Evolutionary conservation across 2,329 filamentous ascomycete species (phyloP).

Genomic region (Pseudocercospora cruenta): DNA sequence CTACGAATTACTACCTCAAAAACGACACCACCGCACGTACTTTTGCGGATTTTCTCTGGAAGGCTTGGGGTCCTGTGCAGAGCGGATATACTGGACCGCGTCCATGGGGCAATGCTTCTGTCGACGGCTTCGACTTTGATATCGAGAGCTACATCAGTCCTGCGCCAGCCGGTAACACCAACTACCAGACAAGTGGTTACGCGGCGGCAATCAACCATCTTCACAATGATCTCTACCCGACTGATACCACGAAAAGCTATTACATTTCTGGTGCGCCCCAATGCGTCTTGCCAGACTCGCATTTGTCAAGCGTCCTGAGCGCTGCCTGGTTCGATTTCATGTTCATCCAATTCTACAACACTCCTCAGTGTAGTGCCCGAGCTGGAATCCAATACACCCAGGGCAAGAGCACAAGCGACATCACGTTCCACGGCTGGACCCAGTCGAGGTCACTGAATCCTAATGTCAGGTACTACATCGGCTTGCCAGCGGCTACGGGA

Average conservation of each 20-base stretch:
- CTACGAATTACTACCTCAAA: conserved; percentile 48
- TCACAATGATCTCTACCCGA: conserved; percentile 44
- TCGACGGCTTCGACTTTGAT: conserved; percentile 60
- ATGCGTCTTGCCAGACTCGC: conserved; percentile 51
- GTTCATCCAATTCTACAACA: conserved; percentile 54
- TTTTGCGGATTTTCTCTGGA: conserved; percentile 52
- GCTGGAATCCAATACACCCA: conserved; percentile 43
- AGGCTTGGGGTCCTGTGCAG: conserved; percentile 45
- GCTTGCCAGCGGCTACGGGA: conserved; percentile 44
- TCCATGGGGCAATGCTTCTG: conserved; percentile 52
- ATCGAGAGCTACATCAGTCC: conserved; percentile 45
- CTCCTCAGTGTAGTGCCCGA: conserved; percentile 52
- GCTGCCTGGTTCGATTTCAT: conserved; percentile 49
- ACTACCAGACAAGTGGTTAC: conserved; percentile 42
- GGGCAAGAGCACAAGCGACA: conserved; percentile 34
- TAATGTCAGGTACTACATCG: conserved; percentile 58
- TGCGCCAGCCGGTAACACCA: conserved; percentile 29
- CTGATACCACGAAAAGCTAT: conserved; percentile 45
- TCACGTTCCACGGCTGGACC: conserved; percentile 25
- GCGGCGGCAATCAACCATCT: conserved; percentile 53
- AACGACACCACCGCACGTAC: conserved; percentile 45
- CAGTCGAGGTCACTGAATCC: conserved; percentile 51
- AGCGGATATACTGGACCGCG: conserved; percentile 39
- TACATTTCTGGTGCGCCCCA: conserved; percentile 56
- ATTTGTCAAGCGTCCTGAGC: conserved; percentile 43